phyloP scores from a whole-genome alignment of 2,329 filamentous ascomycete species.

The Plectosphaerella sp. region DNA sequence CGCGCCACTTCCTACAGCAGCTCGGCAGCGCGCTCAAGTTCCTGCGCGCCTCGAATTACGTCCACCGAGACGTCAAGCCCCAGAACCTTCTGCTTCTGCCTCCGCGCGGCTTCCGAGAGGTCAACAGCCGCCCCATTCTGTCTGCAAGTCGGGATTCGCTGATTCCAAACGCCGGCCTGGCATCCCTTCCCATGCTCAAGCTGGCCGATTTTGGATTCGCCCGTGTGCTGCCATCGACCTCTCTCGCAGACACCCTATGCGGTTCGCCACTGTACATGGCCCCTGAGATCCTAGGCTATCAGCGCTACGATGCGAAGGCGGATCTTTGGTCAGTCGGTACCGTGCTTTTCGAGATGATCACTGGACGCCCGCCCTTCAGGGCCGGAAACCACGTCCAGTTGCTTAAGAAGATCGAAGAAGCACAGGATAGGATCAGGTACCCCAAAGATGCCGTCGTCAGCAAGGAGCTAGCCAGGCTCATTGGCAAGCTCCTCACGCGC shows the following conservation, averaged over 20 bases:
- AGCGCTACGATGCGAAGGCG: slow-evolving; percentile 95
- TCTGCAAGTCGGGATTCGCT: slow-evolving; percentile 74
- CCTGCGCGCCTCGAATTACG: slow-evolving; percentile 76
- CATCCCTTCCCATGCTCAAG: slow-evolving; percentile 91
- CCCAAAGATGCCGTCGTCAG: slow-evolving; percentile 67
- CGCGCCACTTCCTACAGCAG: slow-evolving; percentile 93
- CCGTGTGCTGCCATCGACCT: slow-evolving; percentile 82
- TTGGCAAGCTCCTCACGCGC: slow-evolving; percentile 76
- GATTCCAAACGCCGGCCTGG: slow-evolving; percentile 74
- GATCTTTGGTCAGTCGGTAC: slow-evolving; percentile 98
- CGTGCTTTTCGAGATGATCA: slow-evolving; percentile 92
- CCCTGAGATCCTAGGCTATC: slow-evolving; percentile 92
- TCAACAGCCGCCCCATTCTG: slow-evolving; percentile 64
- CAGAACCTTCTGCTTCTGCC: slow-evolving; percentile 92
- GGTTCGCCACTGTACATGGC: slow-evolving; percentile 98
- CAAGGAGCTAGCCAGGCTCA: slow-evolving; percentile 73
- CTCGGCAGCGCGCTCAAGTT: slow-evolving; percentile 89
- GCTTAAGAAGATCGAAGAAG: slow-evolving; percentile 83
- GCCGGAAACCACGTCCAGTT: slow-evolving; percentile 94
- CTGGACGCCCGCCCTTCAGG: slow-evolving; percentile 83
- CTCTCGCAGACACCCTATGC: slow-evolving; percentile 91
- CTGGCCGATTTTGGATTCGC: slow-evolving; percentile 99
- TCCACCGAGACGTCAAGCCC: slow-evolving; percentile 96
- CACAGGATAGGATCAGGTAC: slow-evolving; percentile 82
- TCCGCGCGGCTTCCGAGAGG: slow-evolving; percentile 64